phyloP scores from a whole-genome alignment of 2,329 filamentous ascomycete species.

The Gaeumannomyces sp. region DNA sequence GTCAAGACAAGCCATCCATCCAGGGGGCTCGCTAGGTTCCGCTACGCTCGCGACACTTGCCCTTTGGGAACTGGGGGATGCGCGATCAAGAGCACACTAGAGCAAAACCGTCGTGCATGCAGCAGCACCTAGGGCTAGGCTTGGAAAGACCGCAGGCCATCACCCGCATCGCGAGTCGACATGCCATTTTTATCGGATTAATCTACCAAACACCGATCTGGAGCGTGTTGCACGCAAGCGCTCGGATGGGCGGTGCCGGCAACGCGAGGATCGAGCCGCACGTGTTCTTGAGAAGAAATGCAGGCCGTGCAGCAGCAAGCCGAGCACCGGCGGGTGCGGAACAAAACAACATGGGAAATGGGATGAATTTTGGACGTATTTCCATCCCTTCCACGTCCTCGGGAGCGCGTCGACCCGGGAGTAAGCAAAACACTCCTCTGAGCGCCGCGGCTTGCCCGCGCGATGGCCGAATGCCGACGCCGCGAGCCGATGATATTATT shows the following conservation, averaged over 20 bases:
- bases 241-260: not conserved
- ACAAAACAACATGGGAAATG: not conserved
- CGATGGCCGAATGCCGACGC: not conserved
- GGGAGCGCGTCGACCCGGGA: not conserved
- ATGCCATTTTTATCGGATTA: not conserved
- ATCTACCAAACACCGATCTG: not conserved
- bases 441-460: not conserved
- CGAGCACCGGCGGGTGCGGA: not conserved
- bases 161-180: not conserved
- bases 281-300: not conserved
- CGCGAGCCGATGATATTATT: not conserved
- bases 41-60: not conserved
- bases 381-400: not conserved
- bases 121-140: no score
- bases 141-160: not conserved
- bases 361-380: not conserved
- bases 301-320: not conserved
- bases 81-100: not conserved
- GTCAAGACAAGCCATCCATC: not conserved
- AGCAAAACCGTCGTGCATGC: not conserved
- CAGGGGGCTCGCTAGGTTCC: not conserved
- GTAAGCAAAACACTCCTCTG: not conserved
- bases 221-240: not conserved
- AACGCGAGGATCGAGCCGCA: not conserved
- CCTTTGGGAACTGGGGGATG: not conserved